Evolutionary conservation across 176 grass and related monocot species (phyloP).

Genomic region (Triticum urartu): DNA sequence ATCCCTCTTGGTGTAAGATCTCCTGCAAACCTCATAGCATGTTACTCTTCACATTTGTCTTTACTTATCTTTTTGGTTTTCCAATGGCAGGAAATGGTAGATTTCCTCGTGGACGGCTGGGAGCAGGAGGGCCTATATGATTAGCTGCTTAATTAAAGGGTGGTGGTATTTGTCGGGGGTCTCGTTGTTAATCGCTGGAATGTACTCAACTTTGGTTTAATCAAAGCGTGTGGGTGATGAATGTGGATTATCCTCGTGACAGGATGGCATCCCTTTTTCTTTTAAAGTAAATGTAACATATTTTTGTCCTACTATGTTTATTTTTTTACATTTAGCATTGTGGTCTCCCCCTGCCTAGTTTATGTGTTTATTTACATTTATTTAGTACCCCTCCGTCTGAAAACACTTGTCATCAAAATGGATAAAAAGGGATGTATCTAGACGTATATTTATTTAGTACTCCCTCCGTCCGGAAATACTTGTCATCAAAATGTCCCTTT

Average conservation of each 20-base stretch:
- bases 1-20: conserved; percentile 79
- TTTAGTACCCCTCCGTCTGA: no score
- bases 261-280: conserved; percentile 25
- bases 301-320: conserved; percentile 7
- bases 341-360: neutral
- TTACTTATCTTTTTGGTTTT: conserved; percentile 8
- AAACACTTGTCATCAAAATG: no score
- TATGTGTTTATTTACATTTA: neutral
- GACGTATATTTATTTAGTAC: no score
- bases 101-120: conserved; percentile 89
- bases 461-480: no score
- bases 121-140: conserved; percentile 95
- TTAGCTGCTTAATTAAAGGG: conserved; percentile 33
- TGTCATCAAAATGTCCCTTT: no score
- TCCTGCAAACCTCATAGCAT: neutral
- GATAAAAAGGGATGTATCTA: no score
- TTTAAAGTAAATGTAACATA: conserved; percentile 38
- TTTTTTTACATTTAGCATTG: neutral
- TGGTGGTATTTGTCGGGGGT: neutral
- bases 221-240: conserved; percentile 38
- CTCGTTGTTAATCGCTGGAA: neutral
- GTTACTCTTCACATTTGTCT: neutral
- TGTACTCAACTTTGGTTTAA: neutral
- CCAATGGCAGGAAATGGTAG: conserved; percentile 83
- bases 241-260: conserved; percentile 28